Evolutionary conservation across 345 rosid genomes (phyloP).

Genomic region (Acer negundo): DNA sequence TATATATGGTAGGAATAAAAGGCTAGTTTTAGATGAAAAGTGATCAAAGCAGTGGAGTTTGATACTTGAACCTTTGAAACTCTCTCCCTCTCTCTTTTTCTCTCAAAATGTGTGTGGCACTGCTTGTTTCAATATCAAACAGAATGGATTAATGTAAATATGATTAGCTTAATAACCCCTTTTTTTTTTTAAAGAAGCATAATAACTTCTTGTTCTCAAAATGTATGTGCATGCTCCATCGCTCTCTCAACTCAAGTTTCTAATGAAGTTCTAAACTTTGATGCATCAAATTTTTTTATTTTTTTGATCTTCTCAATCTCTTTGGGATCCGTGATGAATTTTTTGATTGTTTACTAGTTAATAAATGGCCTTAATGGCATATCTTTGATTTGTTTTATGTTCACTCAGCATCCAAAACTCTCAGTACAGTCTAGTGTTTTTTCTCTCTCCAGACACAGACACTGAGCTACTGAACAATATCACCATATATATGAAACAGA

Average conservation of each 20-base stretch:
- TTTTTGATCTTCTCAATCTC: conserved; percentile 21
- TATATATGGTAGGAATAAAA: conserved; percentile 19
- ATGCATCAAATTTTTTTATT: background rate
- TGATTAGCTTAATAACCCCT: background rate
- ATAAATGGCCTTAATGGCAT: conserved; percentile 23
- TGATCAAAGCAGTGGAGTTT: background rate
- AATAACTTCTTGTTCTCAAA: background rate
- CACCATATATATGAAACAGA: conserved; percentile 31
- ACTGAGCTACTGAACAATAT: conserved; percentile 31
- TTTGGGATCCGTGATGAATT: conserved; percentile 54
- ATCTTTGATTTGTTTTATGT: conserved; percentile 52
- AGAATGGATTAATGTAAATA: background rate
- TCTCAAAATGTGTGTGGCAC: background rate
- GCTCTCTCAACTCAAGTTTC: conserved; percentile 7
- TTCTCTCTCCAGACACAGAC: conserved; percentile 29
- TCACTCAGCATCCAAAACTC: conserved; percentile 41
- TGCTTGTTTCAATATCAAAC: background rate
- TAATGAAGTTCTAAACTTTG: background rate
- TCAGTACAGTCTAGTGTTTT: conserved; percentile 33
- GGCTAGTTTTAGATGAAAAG: conserved; percentile 21
- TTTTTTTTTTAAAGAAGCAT: background rate
- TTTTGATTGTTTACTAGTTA: conserved; percentile 22
- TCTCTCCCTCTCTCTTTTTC: background rate
- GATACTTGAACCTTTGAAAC: background rate
- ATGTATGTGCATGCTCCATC: background rate